Base-by-base conservation (phyloP, 2,329 filamentous ascomycete genomes). In the Geosmithia morbida region DNA sequence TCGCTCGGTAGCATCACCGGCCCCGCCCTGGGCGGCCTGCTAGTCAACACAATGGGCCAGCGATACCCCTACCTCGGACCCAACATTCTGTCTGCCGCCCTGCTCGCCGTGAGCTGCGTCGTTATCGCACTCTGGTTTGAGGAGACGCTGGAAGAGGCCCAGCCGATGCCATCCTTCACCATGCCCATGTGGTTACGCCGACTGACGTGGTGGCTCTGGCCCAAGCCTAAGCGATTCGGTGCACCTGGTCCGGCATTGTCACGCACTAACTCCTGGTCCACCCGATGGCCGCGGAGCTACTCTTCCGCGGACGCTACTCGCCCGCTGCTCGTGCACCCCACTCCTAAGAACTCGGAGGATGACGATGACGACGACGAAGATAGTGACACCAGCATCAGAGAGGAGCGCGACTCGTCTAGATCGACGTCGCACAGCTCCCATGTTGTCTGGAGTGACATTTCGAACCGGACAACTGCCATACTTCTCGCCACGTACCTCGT, bases 1-100 rank as follows among this genome's bases (percentile, higher is more conserved):
- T 90, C 90, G 3, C 71, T 98, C 33, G 92, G 92, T 17, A 87
- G 86, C 42, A 95, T 98, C 51, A 92, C 89, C 0, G 92, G 92
- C 0, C 92, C 92, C 1, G 80, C 94, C 1, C 66, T 97, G n/a
- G 92, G 92, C 14, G 92, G 92, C 0, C 61, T 96, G 41, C 66
- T 97, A 48, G 85, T 94, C 0, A 77, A 81, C 43, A 72, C 71
- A 44, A 59, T 77, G 26, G 60, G 63, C 2, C 75, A 77, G 44
- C 69, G 71, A 1, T 90, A 87, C 60, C 92, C 92, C 0, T 98
- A 94, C 56, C 70, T 96, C 3, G 74, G 78, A 1, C 90, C 92
- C 0, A 98, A 97, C 55, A 59, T 97, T 0, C 69, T 92, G 19
- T 81, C 83, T 0, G 86, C 88, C 0, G 71, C 65, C 0, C 71